A percentile compares a stretch with the other conserved stretches of the same genome.
Evolutionary conservation across 148 eudicot genomes (phyloP).

Genomic region (Silene latifolia): DNA sequence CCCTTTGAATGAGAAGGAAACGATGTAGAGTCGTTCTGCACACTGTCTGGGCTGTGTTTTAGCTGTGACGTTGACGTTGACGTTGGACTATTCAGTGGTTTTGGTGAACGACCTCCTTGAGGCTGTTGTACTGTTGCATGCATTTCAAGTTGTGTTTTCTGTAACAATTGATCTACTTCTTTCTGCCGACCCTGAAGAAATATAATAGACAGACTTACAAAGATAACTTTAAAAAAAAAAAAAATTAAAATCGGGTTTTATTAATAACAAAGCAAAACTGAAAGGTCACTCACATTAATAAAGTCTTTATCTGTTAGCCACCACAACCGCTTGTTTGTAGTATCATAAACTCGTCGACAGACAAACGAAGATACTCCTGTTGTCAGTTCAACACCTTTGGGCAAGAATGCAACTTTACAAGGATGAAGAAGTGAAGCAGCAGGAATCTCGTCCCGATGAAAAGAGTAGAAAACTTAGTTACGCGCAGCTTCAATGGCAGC

Average conservation of each 20-base stretch:
- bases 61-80: conserved; percentile 37
- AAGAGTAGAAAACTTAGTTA: conserved; percentile 93
- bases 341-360: conserved; percentile 88
- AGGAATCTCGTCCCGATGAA: conserved; percentile 80
- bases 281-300: conserved; percentile 53
- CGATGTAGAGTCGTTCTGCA: conserved; percentile 46
- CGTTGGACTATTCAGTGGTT: conserved; percentile 49
- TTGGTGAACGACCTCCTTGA: conserved; percentile 75
- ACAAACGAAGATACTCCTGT: conserved; percentile 77
- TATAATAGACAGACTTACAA: not conserved
- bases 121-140: conserved; percentile 46
- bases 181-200: conserved; percentile 70
- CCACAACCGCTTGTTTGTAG: conserved; percentile 69
- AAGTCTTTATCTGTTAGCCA: conserved; percentile 83
- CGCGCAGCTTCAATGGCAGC: conserved; percentile 61
- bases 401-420: conserved; percentile 89
- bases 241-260: not conserved
- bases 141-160: conserved; percentile 67
- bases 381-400: conserved; percentile 85
- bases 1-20: conserved; percentile 38
- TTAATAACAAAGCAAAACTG: not conserved
- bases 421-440: conserved; percentile 93
- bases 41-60: conserved; percentile 62
- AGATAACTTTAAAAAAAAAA: too few relatives aligned
- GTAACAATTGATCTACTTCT: conserved; percentile 78